Evolutionary conservation across 2,329 filamentous ascomycete genomes (phyloP).

Genomic region (Pseudocercospora eumusae): DNA sequence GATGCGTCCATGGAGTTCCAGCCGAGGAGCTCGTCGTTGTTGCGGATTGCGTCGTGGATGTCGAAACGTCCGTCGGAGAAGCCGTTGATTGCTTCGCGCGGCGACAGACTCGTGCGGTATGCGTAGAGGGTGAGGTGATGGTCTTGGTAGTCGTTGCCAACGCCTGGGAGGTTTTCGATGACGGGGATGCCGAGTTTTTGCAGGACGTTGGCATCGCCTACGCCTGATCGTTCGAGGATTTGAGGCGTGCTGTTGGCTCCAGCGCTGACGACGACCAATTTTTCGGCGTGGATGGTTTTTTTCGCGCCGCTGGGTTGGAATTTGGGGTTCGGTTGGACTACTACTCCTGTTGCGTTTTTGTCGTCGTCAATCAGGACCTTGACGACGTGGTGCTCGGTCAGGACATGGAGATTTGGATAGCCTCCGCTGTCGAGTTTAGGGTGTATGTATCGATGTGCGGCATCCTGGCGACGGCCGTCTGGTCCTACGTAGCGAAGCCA

Average conservation of each 20-base stretch:
- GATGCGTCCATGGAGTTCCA: slow-evolving; percentile 59
- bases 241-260: slow-evolving; percentile 60
- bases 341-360: slow-evolving; percentile 59
- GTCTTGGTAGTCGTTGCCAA: slow-evolving; percentile 25
- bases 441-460: slow-evolving; percentile 59
- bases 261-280: slow-evolving; percentile 61
- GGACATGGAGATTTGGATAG: slow-evolving; percentile 61
- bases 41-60: slow-evolving; percentile 47
- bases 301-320: slow-evolving; percentile 15
- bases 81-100: slow-evolving; percentile 56
- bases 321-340: slow-evolving; percentile 52
- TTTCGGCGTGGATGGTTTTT: slow-evolving; percentile 52
- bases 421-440: slow-evolving; percentile 52
- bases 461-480: slow-evolving; percentile 60
- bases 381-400: slow-evolving; percentile 57
- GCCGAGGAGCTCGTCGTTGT: slow-evolving; percentile 54
- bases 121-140: slow-evolving; percentile 53
- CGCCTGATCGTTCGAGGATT: slow-evolving; percentile 62
- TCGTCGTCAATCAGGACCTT: slow-evolving; percentile 37
- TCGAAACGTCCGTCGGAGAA: slow-evolving; percentile 53
- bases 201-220: slow-evolving; percentile 46
- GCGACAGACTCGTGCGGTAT: slow-evolving; percentile 51
- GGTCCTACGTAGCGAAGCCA: slow-evolving; percentile 54
- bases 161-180: slow-evolving; percentile 13
- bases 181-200: slow-evolving; percentile 35